These are phyloP conservation scores for Kickxella alabastrina DNA, from an alignment of 192 early-diverging fungal genomes.

Conservation along the genomic window DNA sequence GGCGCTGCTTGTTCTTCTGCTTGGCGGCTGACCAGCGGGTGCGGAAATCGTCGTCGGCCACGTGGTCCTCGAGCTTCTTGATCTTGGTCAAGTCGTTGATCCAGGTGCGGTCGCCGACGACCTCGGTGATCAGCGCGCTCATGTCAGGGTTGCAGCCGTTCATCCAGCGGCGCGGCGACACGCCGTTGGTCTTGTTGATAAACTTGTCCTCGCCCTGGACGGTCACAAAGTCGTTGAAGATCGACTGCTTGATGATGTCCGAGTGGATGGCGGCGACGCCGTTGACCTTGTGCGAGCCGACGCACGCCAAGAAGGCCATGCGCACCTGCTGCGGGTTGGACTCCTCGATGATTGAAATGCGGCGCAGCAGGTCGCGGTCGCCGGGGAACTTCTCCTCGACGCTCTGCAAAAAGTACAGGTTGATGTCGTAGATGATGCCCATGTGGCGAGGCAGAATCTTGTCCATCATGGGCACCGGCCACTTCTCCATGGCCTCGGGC, in stretches of 20 bases:
- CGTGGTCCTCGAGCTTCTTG: constrained; percentile 59
- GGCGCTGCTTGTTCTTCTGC: constrained; percentile 81
- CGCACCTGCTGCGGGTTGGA: constrained; percentile 85
- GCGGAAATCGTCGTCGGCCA: constrained; percentile 69
- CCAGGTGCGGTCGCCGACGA: constrained; percentile 72
- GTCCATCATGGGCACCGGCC: constrained; percentile 91
- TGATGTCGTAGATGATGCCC: constrained; percentile 99
- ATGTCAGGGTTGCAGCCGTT: constrained; percentile 93
- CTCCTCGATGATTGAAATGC: constrained; percentile 96
- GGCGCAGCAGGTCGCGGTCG: constrained; percentile 80
- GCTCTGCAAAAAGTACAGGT: constrained; percentile 94
- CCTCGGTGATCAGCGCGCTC: constrained; percentile 74
- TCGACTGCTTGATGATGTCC: constrained; percentile 70
- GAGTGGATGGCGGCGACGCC: constrained; percentile 91
- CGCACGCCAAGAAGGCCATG: constrained; percentile 95
- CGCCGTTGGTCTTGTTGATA: constrained; percentile 97
- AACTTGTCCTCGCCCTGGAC: constrained; percentile 86
- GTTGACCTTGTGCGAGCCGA: constrained; percentile 94
- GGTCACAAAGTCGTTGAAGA: constrained; percentile 90
- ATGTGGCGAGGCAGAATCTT: constrained; percentile 94
- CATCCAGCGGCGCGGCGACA: constrained; percentile 95
- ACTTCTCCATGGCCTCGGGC: constrained; percentile 97
- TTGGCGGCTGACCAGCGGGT: constrained; percentile 88
- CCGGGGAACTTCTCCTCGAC: constrained; percentile 83
- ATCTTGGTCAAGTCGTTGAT: constrained; percentile 71